Evolutionary conservation across 2,329 filamentous ascomycete genomes (phyloP).

Genomic region (Epichloe uncinata): DNA sequence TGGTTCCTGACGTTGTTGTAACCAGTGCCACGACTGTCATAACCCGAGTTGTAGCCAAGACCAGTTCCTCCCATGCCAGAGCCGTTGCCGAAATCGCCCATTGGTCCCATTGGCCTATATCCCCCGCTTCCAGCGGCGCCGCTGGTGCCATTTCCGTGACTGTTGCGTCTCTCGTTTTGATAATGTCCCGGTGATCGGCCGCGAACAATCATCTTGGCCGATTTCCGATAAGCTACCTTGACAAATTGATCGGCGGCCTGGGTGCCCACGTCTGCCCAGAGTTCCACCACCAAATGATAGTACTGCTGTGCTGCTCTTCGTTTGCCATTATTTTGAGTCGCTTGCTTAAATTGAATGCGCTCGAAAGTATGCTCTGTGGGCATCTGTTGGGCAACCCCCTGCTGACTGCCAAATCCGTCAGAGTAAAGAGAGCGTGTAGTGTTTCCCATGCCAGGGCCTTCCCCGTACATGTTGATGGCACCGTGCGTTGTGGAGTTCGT

Average conservation of each 20-base stretch:
- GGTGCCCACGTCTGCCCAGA: conserved; percentile 55
- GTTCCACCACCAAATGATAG: conserved; percentile 79
- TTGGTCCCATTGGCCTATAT: conserved; percentile 14
- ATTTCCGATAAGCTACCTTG: conserved; percentile 59
- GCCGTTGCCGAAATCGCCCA: conserved; percentile 16
- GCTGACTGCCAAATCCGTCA: conserved; percentile 23
- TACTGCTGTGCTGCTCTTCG: conserved; percentile 82
- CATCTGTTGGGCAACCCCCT: conserved; percentile 20
- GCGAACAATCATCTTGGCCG: conserved; percentile 75
- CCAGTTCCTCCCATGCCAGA: conserved; percentile 24
- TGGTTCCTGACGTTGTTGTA: conserved; percentile 33
- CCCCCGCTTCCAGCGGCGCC: conserved; percentile 50
- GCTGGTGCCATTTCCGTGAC: conserved; percentile 52
- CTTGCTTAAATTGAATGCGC: conserved; percentile 87
- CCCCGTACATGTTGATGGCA: conserved; percentile 29
- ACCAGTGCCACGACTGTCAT: conserved; percentile 17
- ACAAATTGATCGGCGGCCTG: conserved; percentile 43
- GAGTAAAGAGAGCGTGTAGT: conserved; percentile 24
- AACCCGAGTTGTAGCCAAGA: conserved; percentile 13
- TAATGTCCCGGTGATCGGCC: conserved; percentile 74
- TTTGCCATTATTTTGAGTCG: conserved; percentile 89
- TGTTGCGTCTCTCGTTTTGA: conserved; percentile 55
- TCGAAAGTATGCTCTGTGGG: conserved; percentile 58
- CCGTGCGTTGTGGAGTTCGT: conserved; percentile 40
- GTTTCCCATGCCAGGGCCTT: conserved; percentile 16